Evolutionary conservation across 164 flowering plant species (phyloP), one percentile per base, ranked within the genome.

Genomic region (Sedum album): DNA sequence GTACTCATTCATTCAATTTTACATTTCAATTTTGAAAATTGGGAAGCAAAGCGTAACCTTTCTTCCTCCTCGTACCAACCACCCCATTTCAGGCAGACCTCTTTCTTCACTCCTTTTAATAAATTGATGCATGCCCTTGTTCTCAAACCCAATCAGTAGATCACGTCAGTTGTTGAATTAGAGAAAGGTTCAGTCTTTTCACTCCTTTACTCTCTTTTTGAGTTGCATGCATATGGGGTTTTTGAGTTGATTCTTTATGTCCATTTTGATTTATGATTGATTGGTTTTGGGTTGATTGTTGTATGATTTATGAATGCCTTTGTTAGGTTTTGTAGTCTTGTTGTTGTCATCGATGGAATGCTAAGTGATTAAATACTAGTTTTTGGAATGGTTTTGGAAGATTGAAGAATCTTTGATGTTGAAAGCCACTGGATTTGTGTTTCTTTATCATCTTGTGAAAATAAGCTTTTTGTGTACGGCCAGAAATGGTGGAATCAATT

Each of bases 11-110:
- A n/a, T n/a, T n/a, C n/a, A n/a, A n/a, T n/a, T n/a, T n/a, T n/a
- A n/a, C n/a, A n/a, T n/a, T n/a, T n/a, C n/a, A n/a, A n/a, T n/a
- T n/a, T n/a, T n/a, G n/a, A n/a, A n/a, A n/a, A n/a, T n/a, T n/a
- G n/a, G n/a, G n/a, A n/a, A n/a, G n/a, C n/a, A n/a, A n/a, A n/a
- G n/a, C n/a, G 42, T 7, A 49, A 49, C 25, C 55, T 49, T 49
- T 49, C 55, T 49, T 49, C 55, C n/a, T n/a, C 55, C 55, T 49
- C 23, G 23, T 49, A 49, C 55, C 55, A 20, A n/a, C 55, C 55
- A 49, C 23, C 55, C 25, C 25, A 49, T 20, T 20, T 18, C 51
- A 46, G n/a, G 55, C 21, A 20, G 5, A 7, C 4, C 7, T 49
- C 25, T 18, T 20, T 49, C 9, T 20, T n/a, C 23, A 0, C 21